Percentiles rank a stretch among this genome's conserved stretches.
phyloP scores from a whole-genome alignment of 768 basidiomycete genomes.

The Lactifluus hygrophoroides region DNA sequence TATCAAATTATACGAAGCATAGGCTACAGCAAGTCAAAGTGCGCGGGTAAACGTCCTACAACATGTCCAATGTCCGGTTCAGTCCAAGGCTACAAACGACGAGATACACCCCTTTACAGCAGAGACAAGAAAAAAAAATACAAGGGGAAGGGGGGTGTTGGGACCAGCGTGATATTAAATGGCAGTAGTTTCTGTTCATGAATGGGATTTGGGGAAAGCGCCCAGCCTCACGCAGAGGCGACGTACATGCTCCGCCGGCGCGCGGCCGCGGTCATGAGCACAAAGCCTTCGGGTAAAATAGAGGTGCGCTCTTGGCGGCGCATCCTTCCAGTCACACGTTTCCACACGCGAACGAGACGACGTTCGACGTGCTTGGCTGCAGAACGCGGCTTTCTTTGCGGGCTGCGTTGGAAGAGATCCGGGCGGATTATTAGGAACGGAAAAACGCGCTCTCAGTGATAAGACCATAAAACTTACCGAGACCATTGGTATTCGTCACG shows the following conservation, averaged over 20 bases:
- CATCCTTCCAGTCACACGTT: constrained; percentile 44
- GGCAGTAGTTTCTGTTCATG: neutral
- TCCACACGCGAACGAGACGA: constrained; percentile 53
- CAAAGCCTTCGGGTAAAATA: constrained; percentile 49
- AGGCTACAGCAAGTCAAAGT: no score
- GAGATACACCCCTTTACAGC: no score
- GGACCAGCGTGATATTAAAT: neutral
- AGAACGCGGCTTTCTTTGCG: constrained; percentile 20
- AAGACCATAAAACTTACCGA: neutral
- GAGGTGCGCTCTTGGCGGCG: constrained; percentile 47
- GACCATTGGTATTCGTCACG: constrained; percentile 4
- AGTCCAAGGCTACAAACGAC: no score
- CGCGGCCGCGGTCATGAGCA: constrained; percentile 42
- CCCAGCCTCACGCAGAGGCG: neutral
- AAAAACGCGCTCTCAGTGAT: neutral
- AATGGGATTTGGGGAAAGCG: neutral
- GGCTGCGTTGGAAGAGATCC: neutral
- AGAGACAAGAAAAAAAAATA: no score
- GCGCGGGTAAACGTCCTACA: no score
- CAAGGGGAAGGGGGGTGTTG: neutral
- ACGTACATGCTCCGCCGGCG: constrained; percentile 37
- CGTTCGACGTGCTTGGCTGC: constrained; percentile 46
- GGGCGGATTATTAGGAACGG: neutral
- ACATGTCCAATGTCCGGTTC: no score
- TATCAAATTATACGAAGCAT: no score